Percentiles rank a stretch among this genome's conserved stretches.
These are phyloP conservation scores for Pseudonitzschia multiseries DNA, from an alignment of 108 stramenopile genomes.

Conservation along the genomic window DNA sequence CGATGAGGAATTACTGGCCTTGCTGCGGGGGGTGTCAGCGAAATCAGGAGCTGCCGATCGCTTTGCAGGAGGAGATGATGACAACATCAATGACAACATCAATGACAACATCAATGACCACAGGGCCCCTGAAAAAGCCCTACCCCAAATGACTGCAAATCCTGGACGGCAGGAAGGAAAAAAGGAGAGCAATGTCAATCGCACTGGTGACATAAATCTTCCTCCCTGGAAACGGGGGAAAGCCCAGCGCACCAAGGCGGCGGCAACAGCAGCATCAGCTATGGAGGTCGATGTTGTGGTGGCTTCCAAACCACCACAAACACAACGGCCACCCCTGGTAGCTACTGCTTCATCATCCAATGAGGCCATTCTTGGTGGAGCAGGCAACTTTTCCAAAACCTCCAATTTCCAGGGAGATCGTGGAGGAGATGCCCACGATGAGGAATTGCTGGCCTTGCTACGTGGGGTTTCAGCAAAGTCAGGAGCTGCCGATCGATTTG, in stretches of 20 bases:
- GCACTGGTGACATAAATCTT: neutral
- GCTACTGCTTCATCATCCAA: too few species aligned
- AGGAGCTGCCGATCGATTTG: slow-evolving; percentile 45
- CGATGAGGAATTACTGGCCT: slow-evolving; percentile 73
- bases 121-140: too few species aligned
- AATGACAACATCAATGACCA: slow-evolving; percentile 7
- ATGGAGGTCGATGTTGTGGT: neutral
- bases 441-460: slow-evolving; percentile 68
- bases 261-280: neutral
- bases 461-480: slow-evolving; percentile 63
- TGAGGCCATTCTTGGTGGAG: neutral
- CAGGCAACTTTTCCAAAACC: slow-evolving; percentile 23
- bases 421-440: slow-evolving; percentile 76
- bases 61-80: slow-evolving; percentile 39
- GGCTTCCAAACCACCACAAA: neutral
- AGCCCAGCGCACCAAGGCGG: neutral
- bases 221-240: slow-evolving; percentile 18
- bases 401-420: slow-evolving; percentile 67
- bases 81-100: too few species aligned
- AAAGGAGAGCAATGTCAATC: neutral
- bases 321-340: too few species aligned
- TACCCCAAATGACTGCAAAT: neutral
- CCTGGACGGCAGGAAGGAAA: neutral
- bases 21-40: slow-evolving; percentile 62
- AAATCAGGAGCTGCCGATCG: slow-evolving; percentile 45